A percentile compares a stretch with the other conserved stretches of the same genome.
These are phyloP conservation scores for Kodamaea sp. DNA, from an alignment of 1,139 yeast genomes.

Conservation along the genomic window DNA sequence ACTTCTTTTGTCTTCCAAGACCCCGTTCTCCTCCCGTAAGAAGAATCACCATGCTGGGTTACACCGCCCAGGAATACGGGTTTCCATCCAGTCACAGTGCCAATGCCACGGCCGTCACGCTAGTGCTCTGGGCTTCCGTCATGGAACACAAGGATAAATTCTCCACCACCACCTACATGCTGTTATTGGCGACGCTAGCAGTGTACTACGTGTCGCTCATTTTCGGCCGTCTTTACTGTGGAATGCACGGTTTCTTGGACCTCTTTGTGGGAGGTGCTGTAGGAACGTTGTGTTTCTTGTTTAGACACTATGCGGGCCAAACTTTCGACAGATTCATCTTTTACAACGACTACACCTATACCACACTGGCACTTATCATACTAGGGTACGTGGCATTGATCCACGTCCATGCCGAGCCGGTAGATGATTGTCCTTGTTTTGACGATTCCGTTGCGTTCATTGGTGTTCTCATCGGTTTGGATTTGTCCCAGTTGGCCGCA, in stretches of 20 bases:
- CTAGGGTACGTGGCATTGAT: slow-evolving; percentile 50
- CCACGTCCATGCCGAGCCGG: slow-evolving; percentile 79
- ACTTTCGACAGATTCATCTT: slow-evolving; percentile 43
- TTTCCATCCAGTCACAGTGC: slow-evolving; percentile 94
- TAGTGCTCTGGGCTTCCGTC: slow-evolving; percentile 41
- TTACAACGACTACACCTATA: slow-evolving; percentile 14
- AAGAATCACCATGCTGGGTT: slow-evolving; percentile 84
- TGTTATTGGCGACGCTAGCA: slow-evolving; percentile 19
- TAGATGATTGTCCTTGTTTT: slow-evolving; percentile 94
- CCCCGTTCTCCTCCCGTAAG: slow-evolving; percentile 92
- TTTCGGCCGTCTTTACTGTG: slow-evolving; percentile 86
- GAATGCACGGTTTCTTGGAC: slow-evolving; percentile 95
- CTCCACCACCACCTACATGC: slow-evolving; percentile 7
- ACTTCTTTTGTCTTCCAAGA: slow-evolving; percentile 84
- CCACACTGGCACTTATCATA: slow-evolving; percentile 30
- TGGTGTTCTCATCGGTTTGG: slow-evolving; percentile 83
- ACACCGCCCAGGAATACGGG: slow-evolving; percentile 92
- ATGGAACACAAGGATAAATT: slow-evolving; percentile 16
- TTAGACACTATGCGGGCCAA: slow-evolving; percentile 39
- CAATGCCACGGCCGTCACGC: slow-evolving; percentile 80
- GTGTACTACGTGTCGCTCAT: slow-evolving; percentile 68
- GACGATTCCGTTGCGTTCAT: slow-evolving; percentile 94
- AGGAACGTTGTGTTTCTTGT: slow-evolving; percentile 53
- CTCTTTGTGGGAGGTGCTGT: slow-evolving; percentile 63
- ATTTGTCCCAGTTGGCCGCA: slow-evolving; percentile 52